A percentile compares a stretch with the other conserved stretches of the same genome.
These are phyloP conservation scores for Metschnikowia noctiluminum DNA, from an alignment of 805 yeast species.

Conservation along the genomic window DNA sequence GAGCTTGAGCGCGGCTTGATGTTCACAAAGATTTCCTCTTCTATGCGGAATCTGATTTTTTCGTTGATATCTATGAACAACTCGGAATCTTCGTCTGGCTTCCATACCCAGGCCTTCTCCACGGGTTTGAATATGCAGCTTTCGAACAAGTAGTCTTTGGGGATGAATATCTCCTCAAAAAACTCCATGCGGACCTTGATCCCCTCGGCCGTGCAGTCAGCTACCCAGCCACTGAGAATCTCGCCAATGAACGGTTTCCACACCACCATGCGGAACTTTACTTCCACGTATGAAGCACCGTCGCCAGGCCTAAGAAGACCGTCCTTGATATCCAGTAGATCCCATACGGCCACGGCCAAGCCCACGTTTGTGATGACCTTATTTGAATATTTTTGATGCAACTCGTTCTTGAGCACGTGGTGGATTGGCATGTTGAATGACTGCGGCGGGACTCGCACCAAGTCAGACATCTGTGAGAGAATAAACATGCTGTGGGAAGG, in stretches of 20 bases:
- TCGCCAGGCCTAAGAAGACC: conserved; percentile 93
- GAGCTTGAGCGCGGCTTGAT: conserved; percentile 74
- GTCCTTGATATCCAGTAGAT: conserved; percentile 74
- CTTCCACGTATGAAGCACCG: conserved; percentile 80
- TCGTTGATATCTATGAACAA: conserved; percentile 88
- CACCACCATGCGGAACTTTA: conserved; percentile 68
- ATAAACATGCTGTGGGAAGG: too few species aligned
- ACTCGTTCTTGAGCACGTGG: conserved; percentile 72
- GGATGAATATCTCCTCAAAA: conserved; percentile 90
- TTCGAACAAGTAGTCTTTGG: conserved; percentile 78
- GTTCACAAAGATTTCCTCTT: conserved; percentile 81
- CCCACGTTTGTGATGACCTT: conserved; percentile 83
- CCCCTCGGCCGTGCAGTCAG: conserved; percentile 84
- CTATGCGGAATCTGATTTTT: conserved; percentile 86
- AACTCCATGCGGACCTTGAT: conserved; percentile 80
- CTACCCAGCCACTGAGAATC: conserved; percentile 87
- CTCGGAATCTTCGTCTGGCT: conserved; percentile 66
- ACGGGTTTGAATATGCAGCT: conserved; percentile 60
- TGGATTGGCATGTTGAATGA: conserved; percentile 70
- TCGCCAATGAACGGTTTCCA: conserved; percentile 97
- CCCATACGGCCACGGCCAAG: conserved; percentile 81
- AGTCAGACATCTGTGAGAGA: conserved; percentile 73
- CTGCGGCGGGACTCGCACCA: conserved; percentile 85
- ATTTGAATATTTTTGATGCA: conserved; percentile 82
- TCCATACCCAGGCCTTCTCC: conserved; percentile 97